Conservation (phyloP, 257 asterid genomes). For the Phtheirospermum japonicum region DNA sequence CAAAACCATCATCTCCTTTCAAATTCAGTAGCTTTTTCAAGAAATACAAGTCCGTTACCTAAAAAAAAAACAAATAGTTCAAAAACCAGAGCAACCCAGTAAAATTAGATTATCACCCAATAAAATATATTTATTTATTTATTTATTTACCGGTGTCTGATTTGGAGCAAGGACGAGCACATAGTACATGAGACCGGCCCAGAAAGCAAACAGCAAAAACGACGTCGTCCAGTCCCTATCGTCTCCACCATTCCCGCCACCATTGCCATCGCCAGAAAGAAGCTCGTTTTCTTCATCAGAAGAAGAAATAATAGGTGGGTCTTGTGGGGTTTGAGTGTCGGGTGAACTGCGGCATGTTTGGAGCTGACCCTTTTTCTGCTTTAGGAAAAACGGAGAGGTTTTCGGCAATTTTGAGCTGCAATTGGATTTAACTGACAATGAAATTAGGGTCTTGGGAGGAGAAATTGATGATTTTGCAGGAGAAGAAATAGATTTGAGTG, state of each 20-base stretch:
- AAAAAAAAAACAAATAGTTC: constrained; percentile 16
- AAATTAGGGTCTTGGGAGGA: constrained; percentile 24
- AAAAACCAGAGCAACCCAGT: constrained; percentile 1
- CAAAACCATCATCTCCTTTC: constrained; percentile 90
- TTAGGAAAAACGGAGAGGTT: constrained; percentile 20
- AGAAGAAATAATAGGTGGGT: constrained; percentile 36
- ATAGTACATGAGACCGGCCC: constrained; percentile 83
- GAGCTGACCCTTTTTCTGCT: constrained; percentile 29
- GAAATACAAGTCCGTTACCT: constrained; percentile 74
- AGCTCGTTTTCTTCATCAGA: constrained; percentile 34
- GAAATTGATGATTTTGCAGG: constrained; percentile 16
- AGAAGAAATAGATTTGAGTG: constrained; percentile 26
- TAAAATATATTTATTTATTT: background rate
- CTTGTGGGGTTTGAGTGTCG: constrained; percentile 46
- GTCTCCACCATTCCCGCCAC: constrained; percentile 44
- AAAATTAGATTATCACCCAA: background rate
- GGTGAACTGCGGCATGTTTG: constrained; percentile 40
- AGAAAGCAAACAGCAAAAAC: constrained; percentile 63
- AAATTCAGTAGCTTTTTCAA: constrained; percentile 70
- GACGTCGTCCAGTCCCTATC: constrained; percentile 93
- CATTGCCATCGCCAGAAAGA: constrained; percentile 25
- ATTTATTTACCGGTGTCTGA: constrained; percentile 73
- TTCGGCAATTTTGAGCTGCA: constrained; percentile 18
- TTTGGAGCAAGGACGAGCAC: constrained; percentile 72
- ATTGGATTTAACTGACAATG: background rate